Evolutionary conservation across 2,329 filamentous ascomycete genomes (phyloP).

Genomic region (Fusarium virguliforme): DNA sequence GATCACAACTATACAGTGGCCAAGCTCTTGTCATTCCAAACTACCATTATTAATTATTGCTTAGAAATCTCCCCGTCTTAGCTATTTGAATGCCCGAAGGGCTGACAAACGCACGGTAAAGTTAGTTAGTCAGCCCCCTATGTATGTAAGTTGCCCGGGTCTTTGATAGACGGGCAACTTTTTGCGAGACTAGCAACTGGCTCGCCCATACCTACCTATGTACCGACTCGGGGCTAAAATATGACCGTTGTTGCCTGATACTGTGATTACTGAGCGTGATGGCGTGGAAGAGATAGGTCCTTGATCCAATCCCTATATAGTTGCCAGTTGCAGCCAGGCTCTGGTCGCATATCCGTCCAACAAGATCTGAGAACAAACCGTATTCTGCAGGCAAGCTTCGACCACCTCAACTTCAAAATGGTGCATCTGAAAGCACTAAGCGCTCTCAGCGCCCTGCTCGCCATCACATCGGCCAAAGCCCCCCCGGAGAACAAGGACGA

Average conservation of each 20-base stretch:
- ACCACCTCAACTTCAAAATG: background rate
- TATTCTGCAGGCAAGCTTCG: background rate
- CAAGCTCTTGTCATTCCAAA: no score
- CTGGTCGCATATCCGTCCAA: background rate
- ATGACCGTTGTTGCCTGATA: background rate
- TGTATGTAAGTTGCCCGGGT: no score
- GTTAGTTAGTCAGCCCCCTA: no score
- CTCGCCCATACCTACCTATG: background rate
- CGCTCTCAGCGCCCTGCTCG: background rate
- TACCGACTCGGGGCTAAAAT: background rate
- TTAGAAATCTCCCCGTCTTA: no score
- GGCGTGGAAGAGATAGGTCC: no score
- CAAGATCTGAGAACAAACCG: background rate
- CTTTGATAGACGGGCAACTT: background rate
- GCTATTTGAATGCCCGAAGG: no score
- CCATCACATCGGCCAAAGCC: background rate
- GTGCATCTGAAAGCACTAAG: background rate
- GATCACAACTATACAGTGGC: no score
- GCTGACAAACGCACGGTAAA: no score
- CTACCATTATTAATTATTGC: no score
- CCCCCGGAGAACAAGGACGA: background rate
- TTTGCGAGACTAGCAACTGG: background rate
- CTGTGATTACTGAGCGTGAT: no score
- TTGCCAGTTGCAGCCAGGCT: background rate
- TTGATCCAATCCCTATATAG: background rate